Evolutionary conservation across 345 rosid genomes (phyloP), one percentile per base, ranked within the genome.

Genomic region (Mangifera indica): DNA sequence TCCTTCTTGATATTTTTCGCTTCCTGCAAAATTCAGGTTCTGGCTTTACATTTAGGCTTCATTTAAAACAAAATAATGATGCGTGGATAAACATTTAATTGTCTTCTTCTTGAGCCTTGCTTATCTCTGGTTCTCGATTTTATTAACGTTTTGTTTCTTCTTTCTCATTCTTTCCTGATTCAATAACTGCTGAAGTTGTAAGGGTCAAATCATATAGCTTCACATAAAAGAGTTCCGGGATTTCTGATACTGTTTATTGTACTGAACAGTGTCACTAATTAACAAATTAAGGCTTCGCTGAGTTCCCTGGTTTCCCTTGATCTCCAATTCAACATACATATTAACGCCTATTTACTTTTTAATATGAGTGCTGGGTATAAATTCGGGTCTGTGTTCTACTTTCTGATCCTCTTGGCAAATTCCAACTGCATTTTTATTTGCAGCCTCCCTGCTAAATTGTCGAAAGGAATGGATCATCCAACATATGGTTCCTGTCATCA

Each of bases 11-110:
- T 74, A 93, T 93, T 62, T 93, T 86, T 84, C 84, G 1, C 62
- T 79, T 37, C 92, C 89, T 12, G 76, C 91, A 34, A 87, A 85
- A 20, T 87, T 88, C 92, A 92, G 99, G 99, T 94, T 44, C 63
- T 78, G 20, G 10, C 53, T 60, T 63, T 64, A 29, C n/a, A 98
- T 94, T 44, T 66, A 77, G 20, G 10, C 52, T 60, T 63, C 60
- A 29, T 56, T 37, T 66, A 42, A 29, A 40, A 42, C 40, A 25
- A 26, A 46, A 46, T 61, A 37, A 61, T 61, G 25, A 61, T 37
- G 9, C 20, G 66, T 40, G 26, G 40, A 60, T 42, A 63, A 22
- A 51, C 29, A 26, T 26, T 24, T 59, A 59, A 29, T 34, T 1
- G 25, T 22, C 34, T 24, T 55, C 34, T 34, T 15, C 34, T 10